A percentile compares a stretch with the other conserved stretches of the same genome.
Conservation (phyloP, 371 early-diverging fungal genomes). For the Zancudomyces culisetae region DNA sequence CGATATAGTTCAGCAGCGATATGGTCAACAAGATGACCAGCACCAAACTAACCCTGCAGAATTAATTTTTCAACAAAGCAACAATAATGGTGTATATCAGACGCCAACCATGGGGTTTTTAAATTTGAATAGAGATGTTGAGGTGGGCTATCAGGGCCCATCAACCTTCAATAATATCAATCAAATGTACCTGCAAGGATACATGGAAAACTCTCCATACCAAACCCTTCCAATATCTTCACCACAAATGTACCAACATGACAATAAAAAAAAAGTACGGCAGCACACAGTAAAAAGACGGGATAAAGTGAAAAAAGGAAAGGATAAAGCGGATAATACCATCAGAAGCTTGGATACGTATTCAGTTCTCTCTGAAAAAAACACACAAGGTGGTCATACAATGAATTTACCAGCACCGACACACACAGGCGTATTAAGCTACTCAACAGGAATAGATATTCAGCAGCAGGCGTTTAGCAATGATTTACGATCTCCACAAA, state of each 20-base stretch:
- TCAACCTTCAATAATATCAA: neutral
- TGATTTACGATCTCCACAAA: slow-evolving; percentile 14
- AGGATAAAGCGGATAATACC: too few species aligned
- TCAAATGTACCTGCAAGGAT: neutral
- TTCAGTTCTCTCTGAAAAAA: too few species aligned
- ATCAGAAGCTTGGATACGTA: too few species aligned
- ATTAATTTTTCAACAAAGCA: too few species aligned
- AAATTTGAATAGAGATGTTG: too few species aligned
- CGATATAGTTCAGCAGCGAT: too few species aligned
- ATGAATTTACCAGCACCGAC: neutral
- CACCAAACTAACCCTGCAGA: too few species aligned
- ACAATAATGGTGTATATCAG: too few species aligned
- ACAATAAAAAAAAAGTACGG: neutral
- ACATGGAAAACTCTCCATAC: neutral
- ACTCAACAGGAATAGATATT: neutral
- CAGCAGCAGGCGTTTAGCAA: slow-evolving; percentile 10
- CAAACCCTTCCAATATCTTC: neutral
- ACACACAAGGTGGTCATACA: neutral
- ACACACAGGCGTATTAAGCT: neutral
- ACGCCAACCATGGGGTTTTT: too few species aligned
- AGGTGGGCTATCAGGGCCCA: too few species aligned
- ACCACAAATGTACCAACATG: neutral
- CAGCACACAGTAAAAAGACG: neutral
- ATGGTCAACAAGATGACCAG: too few species aligned
- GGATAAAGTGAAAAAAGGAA: too few species aligned